A percentile compares a stretch with the other conserved stretches of the same genome.
Evolutionary conservation across 1,284 basidiomycete species (phyloP).

Genomic region (Vanrija pseudolonga): DNA sequence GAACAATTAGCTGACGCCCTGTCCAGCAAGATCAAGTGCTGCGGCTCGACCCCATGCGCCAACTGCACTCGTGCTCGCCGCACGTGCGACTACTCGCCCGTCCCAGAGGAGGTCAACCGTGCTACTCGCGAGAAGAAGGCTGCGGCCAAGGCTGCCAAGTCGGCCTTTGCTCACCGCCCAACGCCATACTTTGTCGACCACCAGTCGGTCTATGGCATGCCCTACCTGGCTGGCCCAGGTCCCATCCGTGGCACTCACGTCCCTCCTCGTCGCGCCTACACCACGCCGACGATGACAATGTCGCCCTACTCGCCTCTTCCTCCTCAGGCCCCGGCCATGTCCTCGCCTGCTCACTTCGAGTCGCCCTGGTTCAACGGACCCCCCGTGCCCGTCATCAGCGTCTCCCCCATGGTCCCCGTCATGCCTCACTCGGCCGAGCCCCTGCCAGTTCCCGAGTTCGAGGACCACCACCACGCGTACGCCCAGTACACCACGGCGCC

Average conservation of each 20-base stretch:
- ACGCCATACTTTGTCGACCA: slow-evolving; percentile 31
- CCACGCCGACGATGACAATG: slow-evolving; percentile 28
- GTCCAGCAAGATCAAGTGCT: slow-evolving; percentile 48
- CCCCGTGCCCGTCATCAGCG: slow-evolving; percentile 20
- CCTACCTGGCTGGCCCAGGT: slow-evolving; percentile 25
- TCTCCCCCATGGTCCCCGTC: slow-evolving; percentile 17
- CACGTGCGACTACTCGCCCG: slow-evolving; percentile 45
- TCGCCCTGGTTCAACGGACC: slow-evolving; percentile 26
- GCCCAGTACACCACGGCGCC: slow-evolving; percentile 17
- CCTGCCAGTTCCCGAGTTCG: slow-evolving; percentile 6
- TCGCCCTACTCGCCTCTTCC: slow-evolving; percentile 26
- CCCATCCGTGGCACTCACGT: slow-evolving; percentile 24
- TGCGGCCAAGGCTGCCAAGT: slow-evolving; percentile 35
- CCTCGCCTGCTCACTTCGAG: slow-evolving; percentile 40
- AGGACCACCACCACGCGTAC: slow-evolving; percentile 10
- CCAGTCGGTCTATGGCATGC: slow-evolving; percentile 28
- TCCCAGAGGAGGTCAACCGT: slow-evolving; percentile 47
- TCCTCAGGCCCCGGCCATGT: slow-evolving; percentile 27
- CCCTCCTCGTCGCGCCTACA: slow-evolving; percentile 33
- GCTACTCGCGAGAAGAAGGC: slow-evolving; percentile 47
- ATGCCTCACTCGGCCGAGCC: slow-evolving; percentile 18
- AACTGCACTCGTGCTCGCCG: slow-evolving; percentile 46
- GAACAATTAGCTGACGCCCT: slow-evolving; percentile 5
- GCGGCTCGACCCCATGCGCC: slow-evolving; percentile 42
- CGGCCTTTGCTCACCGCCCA: slow-evolving; percentile 22